Conservation (phyloP, 371 early-diverging fungal species). For the Mucor plumbeus region DNA sequence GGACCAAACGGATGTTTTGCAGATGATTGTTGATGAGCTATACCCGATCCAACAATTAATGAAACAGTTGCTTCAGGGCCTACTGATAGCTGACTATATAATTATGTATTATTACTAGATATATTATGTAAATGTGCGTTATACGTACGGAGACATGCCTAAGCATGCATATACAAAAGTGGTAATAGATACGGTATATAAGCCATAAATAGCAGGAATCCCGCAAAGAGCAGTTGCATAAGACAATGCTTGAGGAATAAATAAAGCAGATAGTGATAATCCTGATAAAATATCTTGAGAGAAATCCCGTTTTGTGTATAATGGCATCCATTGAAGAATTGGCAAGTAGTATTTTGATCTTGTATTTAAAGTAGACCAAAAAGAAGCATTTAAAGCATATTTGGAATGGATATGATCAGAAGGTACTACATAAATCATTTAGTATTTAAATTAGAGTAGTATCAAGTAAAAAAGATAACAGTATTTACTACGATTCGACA, state of each 20-base stretch:
- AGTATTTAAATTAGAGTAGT: background rate
- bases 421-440: constrained; percentile 1
- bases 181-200: constrained; percentile 80
- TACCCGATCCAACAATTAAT: constrained; percentile 78
- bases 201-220: constrained; percentile 80
- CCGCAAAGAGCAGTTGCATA: constrained; percentile 67
- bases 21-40: constrained; percentile 49
- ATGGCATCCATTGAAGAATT: constrained; percentile 82
- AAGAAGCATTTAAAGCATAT: background rate
- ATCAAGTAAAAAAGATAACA: background rate
- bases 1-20: constrained; percentile 42
- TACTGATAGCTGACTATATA: constrained; percentile 72
- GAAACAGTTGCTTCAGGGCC: constrained; percentile 91
- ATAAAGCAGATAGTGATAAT: constrained; percentile 78
- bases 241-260: constrained; percentile 87
- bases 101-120: background rate
- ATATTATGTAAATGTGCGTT: background rate
- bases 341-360: constrained; percentile 85
- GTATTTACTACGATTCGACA: background rate
- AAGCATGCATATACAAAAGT: constrained; percentile 78
- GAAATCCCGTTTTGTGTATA: constrained; percentile 55
- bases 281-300: constrained; percentile 76
- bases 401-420: constrained; percentile 13
- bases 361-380: constrained; percentile 26
- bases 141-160: constrained; percentile 76